Evolutionary conservation across 108 stramenopile genomes (phyloP).

Genomic region (Skeletonema menzelii): DNA sequence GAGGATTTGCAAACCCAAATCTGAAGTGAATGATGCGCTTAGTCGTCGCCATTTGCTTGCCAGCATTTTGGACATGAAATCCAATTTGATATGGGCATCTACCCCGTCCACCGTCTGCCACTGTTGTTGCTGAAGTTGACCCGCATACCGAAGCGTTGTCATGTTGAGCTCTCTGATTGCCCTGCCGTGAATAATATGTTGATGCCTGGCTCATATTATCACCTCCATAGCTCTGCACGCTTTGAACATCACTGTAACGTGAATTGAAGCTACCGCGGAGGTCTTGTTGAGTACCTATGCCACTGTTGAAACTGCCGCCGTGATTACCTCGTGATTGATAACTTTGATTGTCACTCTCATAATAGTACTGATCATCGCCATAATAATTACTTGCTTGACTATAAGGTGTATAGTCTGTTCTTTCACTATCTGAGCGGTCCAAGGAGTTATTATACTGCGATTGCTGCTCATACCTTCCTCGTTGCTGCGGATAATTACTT

Average conservation of each 20-base stretch:
- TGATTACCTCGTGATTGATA: background rate
- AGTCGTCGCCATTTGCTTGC: constrained; percentile 65
- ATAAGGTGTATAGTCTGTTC: background rate
- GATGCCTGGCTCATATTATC: background rate
- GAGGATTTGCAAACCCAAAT: constrained; percentile 76
- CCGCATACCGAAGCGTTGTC: background rate
- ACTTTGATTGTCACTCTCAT: background rate
- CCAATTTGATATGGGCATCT: constrained; percentile 43
- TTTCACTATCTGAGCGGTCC: background rate
- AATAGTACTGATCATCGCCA: background rate
- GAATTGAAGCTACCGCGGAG: background rate
- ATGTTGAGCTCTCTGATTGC: background rate
- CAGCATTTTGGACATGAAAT: constrained; percentile 33
- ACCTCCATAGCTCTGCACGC: background rate
- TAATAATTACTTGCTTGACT: background rate
- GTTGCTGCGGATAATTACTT: background rate
- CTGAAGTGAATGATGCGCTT: constrained; percentile 78
- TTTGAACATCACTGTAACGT: background rate
- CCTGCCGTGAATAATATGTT: background rate
- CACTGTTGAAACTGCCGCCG: background rate
- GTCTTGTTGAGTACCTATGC: background rate
- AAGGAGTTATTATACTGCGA: background rate
- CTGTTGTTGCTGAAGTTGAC: constrained; percentile 12
- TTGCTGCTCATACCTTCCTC: background rate
- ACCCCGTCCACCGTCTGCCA: constrained; percentile 28